Evolutionary conservation across 2,329 filamentous ascomycete genomes (phyloP).

Genomic region (Blastomyces gilchristii): DNA sequence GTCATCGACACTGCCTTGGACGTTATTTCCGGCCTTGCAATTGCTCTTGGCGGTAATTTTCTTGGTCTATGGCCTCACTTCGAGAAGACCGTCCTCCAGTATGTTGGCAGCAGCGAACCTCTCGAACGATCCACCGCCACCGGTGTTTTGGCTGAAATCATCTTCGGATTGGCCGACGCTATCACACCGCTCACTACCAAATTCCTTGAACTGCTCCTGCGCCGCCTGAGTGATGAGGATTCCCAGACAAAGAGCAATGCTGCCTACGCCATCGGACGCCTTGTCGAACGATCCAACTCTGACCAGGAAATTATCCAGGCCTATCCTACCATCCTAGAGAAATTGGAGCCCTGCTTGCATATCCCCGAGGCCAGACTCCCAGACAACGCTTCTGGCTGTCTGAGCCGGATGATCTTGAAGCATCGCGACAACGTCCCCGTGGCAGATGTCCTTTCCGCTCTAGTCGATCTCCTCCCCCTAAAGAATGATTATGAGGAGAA

Average conservation of each 20-base stretch:
- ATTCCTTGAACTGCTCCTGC: conserved; percentile 70
- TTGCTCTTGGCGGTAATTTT: conserved; percentile 71
- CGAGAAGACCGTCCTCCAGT: conserved; percentile 82
- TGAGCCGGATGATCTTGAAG: conserved; percentile 83
- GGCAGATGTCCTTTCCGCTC: conserved; percentile 65
- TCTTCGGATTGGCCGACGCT: conserved; percentile 69
- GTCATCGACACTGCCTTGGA: conserved; percentile 91
- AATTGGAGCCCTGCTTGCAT: conserved; percentile 75
- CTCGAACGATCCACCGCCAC: conserved; percentile 84
- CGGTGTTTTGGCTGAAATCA: conserved; percentile 83
- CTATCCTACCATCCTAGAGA: conserved; percentile 67
- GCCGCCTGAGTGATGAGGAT: conserved; percentile 82
- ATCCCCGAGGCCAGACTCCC: conserved; percentile 69
- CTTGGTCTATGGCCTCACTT: conserved; percentile 90
- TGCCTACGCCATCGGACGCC: conserved; percentile 77
- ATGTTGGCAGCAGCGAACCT: conserved; percentile 72
- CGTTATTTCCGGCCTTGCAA: conserved; percentile 72
- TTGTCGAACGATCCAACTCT: conserved; percentile 72
- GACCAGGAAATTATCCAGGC: conserved; percentile 61
- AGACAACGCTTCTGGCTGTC: conserved; percentile 87
- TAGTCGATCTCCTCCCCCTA: conserved; percentile 71
- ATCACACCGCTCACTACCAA: conserved; percentile 70
- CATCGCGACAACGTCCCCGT: conserved; percentile 76
- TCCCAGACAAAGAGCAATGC: conserved; percentile 90
- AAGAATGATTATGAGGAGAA: conserved; percentile 96